Evolutionary conservation across 2,329 filamentous ascomycete species (phyloP), one percentile per base, ranked within the genome.

Genomic region (Claviceps cyperi): DNA sequence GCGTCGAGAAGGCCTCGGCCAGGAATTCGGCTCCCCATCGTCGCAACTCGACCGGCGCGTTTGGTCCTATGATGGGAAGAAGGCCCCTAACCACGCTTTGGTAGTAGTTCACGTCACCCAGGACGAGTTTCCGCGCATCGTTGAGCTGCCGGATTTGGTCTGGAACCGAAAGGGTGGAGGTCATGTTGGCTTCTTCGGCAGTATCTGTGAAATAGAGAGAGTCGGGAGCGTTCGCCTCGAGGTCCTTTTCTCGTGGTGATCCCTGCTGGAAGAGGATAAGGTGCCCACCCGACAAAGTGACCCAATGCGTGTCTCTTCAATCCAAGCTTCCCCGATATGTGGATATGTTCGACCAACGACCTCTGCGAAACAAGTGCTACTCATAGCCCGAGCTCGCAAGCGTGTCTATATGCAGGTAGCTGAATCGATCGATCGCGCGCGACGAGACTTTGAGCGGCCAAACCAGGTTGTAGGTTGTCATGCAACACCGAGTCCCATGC

Each of bases 21-120:
- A 98, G 74, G 63, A 98, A 98, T 54, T 96, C 90, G 55, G 90
- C 84, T 24, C 91, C 92, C 92, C 92, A 98, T 83, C 90, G 76
- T 67, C 89, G 84, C 60, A 97, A 72, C 67, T 94, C 87, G 51
- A 95, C 69, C 53, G 80, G 77, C 55, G 86, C 77, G 56, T 76
- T 75, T 48, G 84, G 79, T 53, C 83, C 82, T 66, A 96, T 86
- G 60, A 97, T 90, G 50, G 90, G 89, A n/a, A 97, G 72, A 55
- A 97, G 88, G 46, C 88, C 89, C 62, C 87, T 86, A 55, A 98
- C 83, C 63, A 98, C 91, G 66, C 86, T 87, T 47, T 84, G 82
- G 66, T 97, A 98, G 69, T 94, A 88, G 62, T 81, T 81, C 55
- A 90, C 77, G 68, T 97, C 90, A 58, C 79, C 80, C 52, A 97